Percentiles rank a stretch among this genome's conserved stretches.
Evolutionary conservation across 2,329 filamentous ascomycete genomes (phyloP).

Genomic region (Ilyonectria sp.): DNA sequence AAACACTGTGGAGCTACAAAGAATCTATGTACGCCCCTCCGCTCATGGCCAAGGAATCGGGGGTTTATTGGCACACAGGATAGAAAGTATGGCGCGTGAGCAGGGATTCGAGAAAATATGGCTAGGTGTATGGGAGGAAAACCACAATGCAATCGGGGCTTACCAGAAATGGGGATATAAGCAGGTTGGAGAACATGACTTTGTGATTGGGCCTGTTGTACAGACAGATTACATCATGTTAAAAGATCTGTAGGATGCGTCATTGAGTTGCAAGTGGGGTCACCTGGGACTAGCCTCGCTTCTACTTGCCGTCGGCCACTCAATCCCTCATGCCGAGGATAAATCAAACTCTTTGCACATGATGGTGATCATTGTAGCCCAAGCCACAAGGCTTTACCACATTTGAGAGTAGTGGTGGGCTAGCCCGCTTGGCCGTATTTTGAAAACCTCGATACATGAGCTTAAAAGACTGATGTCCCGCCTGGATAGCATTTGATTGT

Average conservation of each 20-base stretch:
- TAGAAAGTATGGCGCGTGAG: conserved; percentile 53
- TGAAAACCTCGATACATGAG: too few species aligned
- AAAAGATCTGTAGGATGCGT: conserved; percentile 44
- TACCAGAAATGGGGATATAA: conserved; percentile 60
- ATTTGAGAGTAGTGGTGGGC: too few species aligned
- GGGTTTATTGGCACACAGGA: conserved; percentile 46
- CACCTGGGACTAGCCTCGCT: too few species aligned
- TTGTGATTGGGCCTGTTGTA: conserved; percentile 56
- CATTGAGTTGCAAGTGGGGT: too few species aligned
- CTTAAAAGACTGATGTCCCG: too few species aligned
- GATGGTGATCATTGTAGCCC: too few species aligned
- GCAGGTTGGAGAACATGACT: conserved; percentile 58
- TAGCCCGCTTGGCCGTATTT: too few species aligned
- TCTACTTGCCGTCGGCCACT: too few species aligned
- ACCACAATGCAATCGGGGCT: conserved; percentile 54
- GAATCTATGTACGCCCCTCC: conserved; percentile 57
- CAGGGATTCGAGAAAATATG: conserved; percentile 58
- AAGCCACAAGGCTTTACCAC: too few species aligned
- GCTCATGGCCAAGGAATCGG: conserved; percentile 58
- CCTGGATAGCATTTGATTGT: too few species aligned
- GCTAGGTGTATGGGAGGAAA: conserved; percentile 66
- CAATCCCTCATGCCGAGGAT: too few species aligned
- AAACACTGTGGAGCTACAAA: conserved; percentile 57
- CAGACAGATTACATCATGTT: conserved; percentile 61
- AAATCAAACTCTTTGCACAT: too few species aligned